phyloP scores from a whole-genome alignment of 2,329 filamentous ascomycete genomes.

The Didymella pomorum region DNA sequence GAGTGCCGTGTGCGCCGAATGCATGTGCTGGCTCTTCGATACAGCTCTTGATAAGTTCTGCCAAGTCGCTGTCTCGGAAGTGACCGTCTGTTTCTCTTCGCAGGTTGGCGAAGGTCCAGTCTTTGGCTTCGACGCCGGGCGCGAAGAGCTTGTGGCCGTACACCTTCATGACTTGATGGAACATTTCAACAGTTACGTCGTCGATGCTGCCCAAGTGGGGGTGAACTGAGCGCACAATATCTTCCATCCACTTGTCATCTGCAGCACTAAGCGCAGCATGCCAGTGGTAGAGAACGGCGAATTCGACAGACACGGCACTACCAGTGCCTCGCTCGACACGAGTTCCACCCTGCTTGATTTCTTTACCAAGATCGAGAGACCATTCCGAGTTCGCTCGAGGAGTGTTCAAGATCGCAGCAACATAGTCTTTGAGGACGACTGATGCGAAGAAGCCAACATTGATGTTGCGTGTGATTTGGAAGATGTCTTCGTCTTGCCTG shows the following conservation, averaged over 20 bases:
- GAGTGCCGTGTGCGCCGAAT: constrained; percentile 71
- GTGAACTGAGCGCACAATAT: constrained; percentile 47
- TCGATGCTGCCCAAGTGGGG: constrained; percentile 42
- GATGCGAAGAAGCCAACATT: constrained; percentile 62
- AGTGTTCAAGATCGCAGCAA: constrained; percentile 78
- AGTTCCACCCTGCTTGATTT: constrained; percentile 63
- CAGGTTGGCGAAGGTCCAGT: constrained; percentile 73
- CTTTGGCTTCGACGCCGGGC: constrained; percentile 63
- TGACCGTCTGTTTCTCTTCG: constrained; percentile 69
- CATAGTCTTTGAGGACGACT: constrained; percentile 79
- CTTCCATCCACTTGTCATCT: constrained; percentile 81
- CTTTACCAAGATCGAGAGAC: constrained; percentile 78
- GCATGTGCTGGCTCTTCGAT: constrained; percentile 72
- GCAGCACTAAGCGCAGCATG: constrained; percentile 77
- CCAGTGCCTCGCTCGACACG: constrained; percentile 71
- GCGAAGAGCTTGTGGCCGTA: constrained; percentile 63
- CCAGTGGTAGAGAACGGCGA: constrained; percentile 88
- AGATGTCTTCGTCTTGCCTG: constrained; percentile 41
- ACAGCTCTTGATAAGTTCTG: constrained; percentile 68
- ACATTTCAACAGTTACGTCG: constrained; percentile 46
- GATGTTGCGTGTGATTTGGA: constrained; percentile 66
- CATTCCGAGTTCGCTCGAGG: constrained; percentile 76
- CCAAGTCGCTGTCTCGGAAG: constrained; percentile 78
- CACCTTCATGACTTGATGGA: constrained; percentile 48
- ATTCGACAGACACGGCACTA: constrained; percentile 84